Base-by-base conservation (phyloP, 495 filamentous ascomycete genomes). In the Penicillium chermesinum region DNA sequence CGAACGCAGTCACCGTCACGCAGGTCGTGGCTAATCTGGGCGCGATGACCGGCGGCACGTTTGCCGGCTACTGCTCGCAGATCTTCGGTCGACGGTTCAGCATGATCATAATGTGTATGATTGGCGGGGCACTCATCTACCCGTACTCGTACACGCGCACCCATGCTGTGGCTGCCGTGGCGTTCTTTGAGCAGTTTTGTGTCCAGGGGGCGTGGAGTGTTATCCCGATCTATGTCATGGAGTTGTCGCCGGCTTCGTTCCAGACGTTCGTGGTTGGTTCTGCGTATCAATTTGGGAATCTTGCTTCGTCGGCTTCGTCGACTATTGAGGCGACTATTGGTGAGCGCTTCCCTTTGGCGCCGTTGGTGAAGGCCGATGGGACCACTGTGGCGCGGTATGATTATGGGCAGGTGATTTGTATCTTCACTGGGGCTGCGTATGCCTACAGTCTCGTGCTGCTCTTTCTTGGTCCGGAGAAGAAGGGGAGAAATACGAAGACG, bases 391-490 rank as follows among this genome's bases (percentile, higher is more conserved):
- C 66, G 6, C 66, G 87, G n/a, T 94, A 89, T 59, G 65, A 89
- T 42, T 95, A 94, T 47, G 89, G 89, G 6, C 84, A 85, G 49
- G 89, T 95, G 7, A 89, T 95, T 53, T 87, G 84, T 52, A 91
- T 95, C 56, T 89, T 91, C 63, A 86, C 91, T 85, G 89, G 79
- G 7, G 88, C 85, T 53, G 89, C 93, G 7, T 93, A 83, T 61
- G 82, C 62, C 6, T 95, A 91, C 59, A 76, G 83, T 10, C 85
- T 93, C 48, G 0, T 91, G 0, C 53, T 91, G 22, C 84, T 84
- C 0, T 61, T 91, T 14, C 42, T 89, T 1, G 89, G 89, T 1
- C 89, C 89, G 0, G 89, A 95, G 69, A 76, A 81, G 36, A 52
- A 86, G 40, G 74, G 79, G 12, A 66, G 75, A 14, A 59, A 72